Evolutionary conservation across 2,329 filamentous ascomycete species (phyloP), one percentile per base, ranked within the genome.

Genomic region (Fusarium neocosmosporiellum): DNA sequence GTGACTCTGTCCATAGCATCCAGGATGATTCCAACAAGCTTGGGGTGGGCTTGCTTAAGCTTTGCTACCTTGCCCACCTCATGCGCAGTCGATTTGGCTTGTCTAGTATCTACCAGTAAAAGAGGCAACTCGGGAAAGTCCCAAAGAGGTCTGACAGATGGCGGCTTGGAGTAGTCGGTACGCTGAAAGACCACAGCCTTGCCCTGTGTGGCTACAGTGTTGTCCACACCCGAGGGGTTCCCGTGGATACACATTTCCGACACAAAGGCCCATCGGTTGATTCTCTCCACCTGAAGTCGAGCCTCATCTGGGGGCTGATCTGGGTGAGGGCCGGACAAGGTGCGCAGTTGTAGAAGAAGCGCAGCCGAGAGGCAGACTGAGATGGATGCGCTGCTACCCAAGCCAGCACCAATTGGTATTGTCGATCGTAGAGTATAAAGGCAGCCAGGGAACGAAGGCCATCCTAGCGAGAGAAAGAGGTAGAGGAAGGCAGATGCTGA

Each of bases 191-290:
- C 86, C 2, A 99, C 95, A 0, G 95, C 96, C 83, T 98, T 98
- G 65, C 96, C 96, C 78, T 97, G 94, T 14, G 95, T 93, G 14
- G 96, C 89, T 31, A 99, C 96, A 4, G 96, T 99, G 82, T 99
- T 99, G 83, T 99, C 96, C 48, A 99, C 94, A 0, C 96, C 96
- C 0, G 94, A 98, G 1, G 96, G 96, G 79, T 97, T 98, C 39
- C 96, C 96, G 80, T 99, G 96, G 71, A 98, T 98, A 83, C 95
- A 96, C 90, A 98, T 93, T 82, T 99, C 96, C 27, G 93, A 93
- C 1, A 99, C 96, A 82, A 98, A 98, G 0, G 96, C 95, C 96
- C 97, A 99, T 70, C 93, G 90, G 82, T 99, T 99, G 84, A 99
- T 98, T 72, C 96, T 91, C 84, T 98, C 95, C 33, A 98, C 89